Base-by-base conservation (phyloP, 352 stramenopile genomes). In the Aphanomyces euteiches region DNA sequence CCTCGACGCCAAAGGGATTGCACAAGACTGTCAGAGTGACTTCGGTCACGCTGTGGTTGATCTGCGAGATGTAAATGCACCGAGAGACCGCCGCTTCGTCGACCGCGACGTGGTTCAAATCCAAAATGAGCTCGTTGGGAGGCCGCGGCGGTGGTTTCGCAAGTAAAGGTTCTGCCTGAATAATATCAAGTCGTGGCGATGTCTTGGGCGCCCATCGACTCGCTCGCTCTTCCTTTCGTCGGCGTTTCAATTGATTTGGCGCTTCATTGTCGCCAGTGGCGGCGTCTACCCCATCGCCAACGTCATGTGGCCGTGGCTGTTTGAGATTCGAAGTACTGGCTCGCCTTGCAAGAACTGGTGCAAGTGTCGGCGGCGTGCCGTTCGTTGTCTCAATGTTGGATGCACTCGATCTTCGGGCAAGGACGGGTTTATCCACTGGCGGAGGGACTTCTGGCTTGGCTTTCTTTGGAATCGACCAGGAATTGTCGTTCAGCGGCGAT, bases 21-120 rank as follows among this genome's bases (percentile, higher is more conserved):
- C 41, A 67, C 3, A 57, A 34, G 2, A 28, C 37, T 37, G 50
- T 8, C 60, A 67, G 37, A 13, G n/a, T 41, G 5, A 37, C 60
- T 57, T 67, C 60, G 0, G 41, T 67, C 19, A 57, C 47, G 37
- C 7, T 67, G 60, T 67, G 60, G 47, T 67, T 67, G 37, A 67
- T 19, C 43, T 57, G 41, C 1, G 41, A 41, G 60, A 67, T 13
- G 21, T 67, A 67, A 13, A 67, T 34, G 41, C 38, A 37, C 4
- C 60, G 60, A 13, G 19, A 37, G 10, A 56, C 28, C 8, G 21
- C 28, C n/a, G 37, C 10, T 28, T 54, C 60, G 21, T 67, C 47
- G 19, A 63, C 10, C 17, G 37, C 28, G 3, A 67, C 43, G 17
- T 50, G 10, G 10, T 50, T n/a, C 43, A 50, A 12, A 50, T 50